These are phyloP conservation scores for Lathyrus tuberosus DNA, from an alignment of 306 rosid species.

Conservation along the genomic window DNA sequence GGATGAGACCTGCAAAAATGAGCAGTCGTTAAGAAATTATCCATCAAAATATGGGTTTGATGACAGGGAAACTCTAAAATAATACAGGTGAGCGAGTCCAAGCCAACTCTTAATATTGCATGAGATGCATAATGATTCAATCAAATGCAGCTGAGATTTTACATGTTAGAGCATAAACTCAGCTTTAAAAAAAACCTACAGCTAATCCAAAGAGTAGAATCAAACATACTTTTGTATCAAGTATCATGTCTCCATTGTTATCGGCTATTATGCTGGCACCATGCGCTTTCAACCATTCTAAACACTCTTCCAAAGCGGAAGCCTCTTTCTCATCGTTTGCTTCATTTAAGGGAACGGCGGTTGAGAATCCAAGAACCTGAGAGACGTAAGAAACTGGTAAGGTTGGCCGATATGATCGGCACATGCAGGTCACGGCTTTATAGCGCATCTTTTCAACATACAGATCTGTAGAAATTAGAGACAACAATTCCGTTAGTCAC, in stretches of 20 bases:
- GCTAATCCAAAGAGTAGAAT: conserved; percentile 22
- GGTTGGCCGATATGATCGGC: conserved; percentile 93
- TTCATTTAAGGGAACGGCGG: conserved; percentile 43
- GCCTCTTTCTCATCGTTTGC: conserved; percentile 59
- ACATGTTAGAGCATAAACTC: background rate
- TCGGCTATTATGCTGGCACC: conserved; percentile 74
- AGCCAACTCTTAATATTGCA: background rate
- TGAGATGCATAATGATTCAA: conserved; percentile 1
- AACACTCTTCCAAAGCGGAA: conserved; percentile 76
- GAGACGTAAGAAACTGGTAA: conserved; percentile 77
- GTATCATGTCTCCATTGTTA: conserved; percentile 66
- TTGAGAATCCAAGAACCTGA: conserved; percentile 81
- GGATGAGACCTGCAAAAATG: conserved; percentile 68
- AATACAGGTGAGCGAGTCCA: background rate
- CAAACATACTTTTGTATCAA: conserved; percentile 78
- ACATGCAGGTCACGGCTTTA: conserved; percentile 88
- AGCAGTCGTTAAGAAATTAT: background rate
- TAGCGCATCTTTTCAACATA: conserved; percentile 94
- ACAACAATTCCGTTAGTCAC: background rate
- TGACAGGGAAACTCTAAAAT: background rate
- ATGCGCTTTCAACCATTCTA: conserved; percentile 93
- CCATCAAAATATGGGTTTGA: background rate
- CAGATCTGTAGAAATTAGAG: conserved; percentile 60
- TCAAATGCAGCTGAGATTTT: background rate
- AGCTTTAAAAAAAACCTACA: background rate